Percentiles rank a stretch among this genome's conserved stretches.
These are phyloP conservation scores for Asterophora lycoperdoides DNA, from an alignment of 768 basidiomycete species.

Conservation along the genomic window DNA sequence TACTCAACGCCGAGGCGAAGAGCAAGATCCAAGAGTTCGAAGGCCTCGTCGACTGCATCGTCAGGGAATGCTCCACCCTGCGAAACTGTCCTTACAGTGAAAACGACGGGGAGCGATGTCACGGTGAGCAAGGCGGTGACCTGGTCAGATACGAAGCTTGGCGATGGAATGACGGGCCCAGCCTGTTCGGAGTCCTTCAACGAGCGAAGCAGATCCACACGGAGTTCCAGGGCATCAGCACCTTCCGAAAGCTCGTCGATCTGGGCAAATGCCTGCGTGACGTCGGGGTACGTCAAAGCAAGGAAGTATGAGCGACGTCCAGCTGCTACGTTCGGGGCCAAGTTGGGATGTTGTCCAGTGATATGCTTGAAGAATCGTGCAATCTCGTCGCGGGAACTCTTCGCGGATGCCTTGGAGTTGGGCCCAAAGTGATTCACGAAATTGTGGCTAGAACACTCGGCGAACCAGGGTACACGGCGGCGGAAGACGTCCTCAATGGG, in stretches of 20 bases:
- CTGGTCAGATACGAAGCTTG: slow-evolving; percentile 74
- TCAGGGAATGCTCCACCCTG: slow-evolving; percentile 95
- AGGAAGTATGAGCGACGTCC: slow-evolving; percentile 86
- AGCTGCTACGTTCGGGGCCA: slow-evolving; percentile 45
- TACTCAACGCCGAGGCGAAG: slow-evolving; percentile 87
- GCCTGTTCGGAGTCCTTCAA: slow-evolving; percentile 41
- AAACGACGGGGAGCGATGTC: slow-evolving; percentile 84
- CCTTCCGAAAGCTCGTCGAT: slow-evolving; percentile 77
- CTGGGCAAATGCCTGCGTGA: slow-evolving; percentile 60
- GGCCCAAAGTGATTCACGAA: slow-evolving; percentile 71
- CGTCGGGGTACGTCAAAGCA: slow-evolving; percentile 86
- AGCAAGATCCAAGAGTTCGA: slow-evolving; percentile 73
- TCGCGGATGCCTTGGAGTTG: slow-evolving; percentile 16
- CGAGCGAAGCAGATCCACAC: slow-evolving; percentile 81
- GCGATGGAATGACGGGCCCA: slow-evolving; percentile 56
- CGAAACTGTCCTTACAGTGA: slow-evolving; percentile 80
- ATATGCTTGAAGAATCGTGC: slow-evolving; percentile 87
- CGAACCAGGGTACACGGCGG: slow-evolving; percentile 84
- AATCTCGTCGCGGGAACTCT: slow-evolving; percentile 56
- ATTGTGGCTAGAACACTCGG: slow-evolving; percentile 74
- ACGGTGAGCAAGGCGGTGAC: slow-evolving; percentile 71
- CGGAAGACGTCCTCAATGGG: slow-evolving; percentile 77
- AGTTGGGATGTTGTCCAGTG: slow-evolving; percentile 65
- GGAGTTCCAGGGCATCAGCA: slow-evolving; percentile 89
- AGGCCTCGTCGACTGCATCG: slow-evolving; percentile 61